Evolutionary conservation across 2,329 filamentous ascomycete species (phyloP).

Genomic region (Diaporthe humulicola): DNA sequence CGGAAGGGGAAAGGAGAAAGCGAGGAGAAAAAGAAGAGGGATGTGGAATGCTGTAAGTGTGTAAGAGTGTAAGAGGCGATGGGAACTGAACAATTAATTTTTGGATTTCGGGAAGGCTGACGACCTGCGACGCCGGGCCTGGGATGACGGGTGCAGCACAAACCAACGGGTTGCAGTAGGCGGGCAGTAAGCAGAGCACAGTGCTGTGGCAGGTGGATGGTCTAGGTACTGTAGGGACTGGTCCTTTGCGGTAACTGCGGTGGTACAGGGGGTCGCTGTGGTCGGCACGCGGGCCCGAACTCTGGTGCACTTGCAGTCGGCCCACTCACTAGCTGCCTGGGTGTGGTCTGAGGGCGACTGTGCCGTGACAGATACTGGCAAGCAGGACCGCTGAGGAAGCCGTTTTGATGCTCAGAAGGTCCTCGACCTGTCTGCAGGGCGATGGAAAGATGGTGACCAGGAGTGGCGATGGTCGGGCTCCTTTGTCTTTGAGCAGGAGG

Average conservation of each 20-base stretch:
- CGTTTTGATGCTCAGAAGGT: not conserved
- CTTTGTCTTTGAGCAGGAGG: conserved; percentile 6
- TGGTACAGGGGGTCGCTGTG: not conserved
- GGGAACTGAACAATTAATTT: conserved; percentile 34
- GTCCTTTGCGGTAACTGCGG: conserved; percentile 9
- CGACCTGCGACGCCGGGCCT: conserved; percentile 25
- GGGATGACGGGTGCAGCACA: conserved; percentile 25
- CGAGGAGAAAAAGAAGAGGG: not conserved
- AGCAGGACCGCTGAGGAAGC: not conserved
- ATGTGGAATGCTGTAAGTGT: not conserved
- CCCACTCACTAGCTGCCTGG: conserved; percentile 1
- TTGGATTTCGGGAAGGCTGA: conserved; percentile 39
- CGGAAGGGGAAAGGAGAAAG: conserved; percentile 18
- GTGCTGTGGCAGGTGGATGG: not conserved
- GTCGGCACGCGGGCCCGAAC: conserved; percentile 1
- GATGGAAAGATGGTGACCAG: not conserved
- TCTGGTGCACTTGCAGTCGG: conserved; percentile 20
- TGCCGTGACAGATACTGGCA: not conserved
- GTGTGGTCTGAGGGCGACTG: not conserved
- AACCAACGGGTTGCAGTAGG: conserved; percentile 10
- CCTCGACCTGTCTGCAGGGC: not conserved
- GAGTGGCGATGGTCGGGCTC: not conserved
- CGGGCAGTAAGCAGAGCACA: conserved; percentile 1
- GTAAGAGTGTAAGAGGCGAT: conserved; percentile 17
- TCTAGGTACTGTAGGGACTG: not conserved